Percentiles rank a stretch among this genome's conserved stretches.
These are phyloP conservation scores for Lactarius sp. DNA, from an alignment of 768 basidiomycete species.

Conservation along the genomic window DNA sequence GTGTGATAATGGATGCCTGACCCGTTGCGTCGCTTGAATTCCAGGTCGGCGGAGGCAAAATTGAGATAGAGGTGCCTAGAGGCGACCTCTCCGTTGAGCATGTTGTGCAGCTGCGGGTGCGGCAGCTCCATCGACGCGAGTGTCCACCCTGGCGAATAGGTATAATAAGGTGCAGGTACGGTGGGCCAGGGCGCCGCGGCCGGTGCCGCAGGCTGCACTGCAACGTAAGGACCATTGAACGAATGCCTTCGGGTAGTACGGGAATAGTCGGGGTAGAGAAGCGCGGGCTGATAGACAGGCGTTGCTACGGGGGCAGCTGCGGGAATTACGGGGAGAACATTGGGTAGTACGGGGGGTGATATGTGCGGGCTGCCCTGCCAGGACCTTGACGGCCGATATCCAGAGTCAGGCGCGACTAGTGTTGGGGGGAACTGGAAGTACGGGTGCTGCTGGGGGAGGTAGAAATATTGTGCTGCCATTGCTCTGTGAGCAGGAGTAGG, in stretches of 20 bases:
- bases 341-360: constrained; percentile 18
- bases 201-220: constrained; percentile 1
- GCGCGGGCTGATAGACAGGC: constrained; percentile 6
- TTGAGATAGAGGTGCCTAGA: constrained; percentile 14
- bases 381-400: constrained; percentile 13
- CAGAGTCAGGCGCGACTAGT: neutral
- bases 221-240: constrained; percentile 17
- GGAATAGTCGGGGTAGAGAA: constrained; percentile 13
- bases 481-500: neutral
- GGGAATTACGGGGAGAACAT: constrained; percentile 4
- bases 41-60: constrained; percentile 11
- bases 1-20: neutral
- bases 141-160: constrained; percentile 14
- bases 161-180: constrained; percentile 15
- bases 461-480: constrained; percentile 14
- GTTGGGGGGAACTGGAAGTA: constrained; percentile 21
- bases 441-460: constrained; percentile 18
- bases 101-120: constrained; percentile 21
- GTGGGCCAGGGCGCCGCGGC: neutral
- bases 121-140: constrained; percentile 15
- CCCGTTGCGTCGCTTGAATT: constrained; percentile 10
- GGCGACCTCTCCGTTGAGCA: constrained; percentile 22
- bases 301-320: neutral
- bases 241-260: constrained; percentile 20
- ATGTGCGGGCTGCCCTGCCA: constrained; percentile 17